Evolutionary conservation across 163 green algal species (phyloP).

Genomic region (Volvox carteri): DNA sequence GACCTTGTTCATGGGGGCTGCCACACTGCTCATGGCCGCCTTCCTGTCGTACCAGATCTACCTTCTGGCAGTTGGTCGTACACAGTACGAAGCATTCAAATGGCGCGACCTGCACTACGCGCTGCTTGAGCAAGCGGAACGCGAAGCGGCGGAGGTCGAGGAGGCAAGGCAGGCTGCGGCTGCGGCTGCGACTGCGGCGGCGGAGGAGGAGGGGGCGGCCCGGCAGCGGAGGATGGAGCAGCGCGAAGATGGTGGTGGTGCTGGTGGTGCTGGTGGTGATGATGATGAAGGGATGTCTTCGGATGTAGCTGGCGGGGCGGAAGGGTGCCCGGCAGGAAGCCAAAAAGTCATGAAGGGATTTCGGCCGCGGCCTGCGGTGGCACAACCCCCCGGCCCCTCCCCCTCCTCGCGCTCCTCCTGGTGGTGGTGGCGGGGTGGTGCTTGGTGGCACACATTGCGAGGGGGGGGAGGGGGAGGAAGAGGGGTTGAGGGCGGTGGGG

Average conservation of each 20-base stretch:
- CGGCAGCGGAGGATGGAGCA: no score
- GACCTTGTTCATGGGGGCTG: constrained; percentile 52
- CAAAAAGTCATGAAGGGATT: no score
- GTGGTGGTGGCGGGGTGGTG: no score
- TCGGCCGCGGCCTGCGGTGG: no score
- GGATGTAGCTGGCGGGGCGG: not conserved
- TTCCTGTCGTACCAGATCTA: constrained; percentile 66
- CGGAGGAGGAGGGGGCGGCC: not conserved
- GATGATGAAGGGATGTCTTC: not conserved
- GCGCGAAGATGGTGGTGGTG: not conserved
- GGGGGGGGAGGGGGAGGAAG: no score
- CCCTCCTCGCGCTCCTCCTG: no score
- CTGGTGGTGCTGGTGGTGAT: not conserved
- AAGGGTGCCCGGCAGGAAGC: no score
- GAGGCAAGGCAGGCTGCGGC: not conserved
- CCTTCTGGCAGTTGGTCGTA: constrained; percentile 50
- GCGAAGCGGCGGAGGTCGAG: not conserved
- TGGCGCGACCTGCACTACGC: constrained; percentile 54
- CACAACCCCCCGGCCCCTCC: no score
- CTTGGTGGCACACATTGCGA: no score
- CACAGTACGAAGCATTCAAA: constrained; percentile 60
- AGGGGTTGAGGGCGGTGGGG: not conserved
- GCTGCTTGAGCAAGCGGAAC: constrained; percentile 17
- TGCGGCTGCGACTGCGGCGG: not conserved
- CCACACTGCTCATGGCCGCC: constrained; percentile 40